Conservation (phyloP, 495 filamentous ascomycete genomes). For the Corynascus novoguineensis region DNA sequence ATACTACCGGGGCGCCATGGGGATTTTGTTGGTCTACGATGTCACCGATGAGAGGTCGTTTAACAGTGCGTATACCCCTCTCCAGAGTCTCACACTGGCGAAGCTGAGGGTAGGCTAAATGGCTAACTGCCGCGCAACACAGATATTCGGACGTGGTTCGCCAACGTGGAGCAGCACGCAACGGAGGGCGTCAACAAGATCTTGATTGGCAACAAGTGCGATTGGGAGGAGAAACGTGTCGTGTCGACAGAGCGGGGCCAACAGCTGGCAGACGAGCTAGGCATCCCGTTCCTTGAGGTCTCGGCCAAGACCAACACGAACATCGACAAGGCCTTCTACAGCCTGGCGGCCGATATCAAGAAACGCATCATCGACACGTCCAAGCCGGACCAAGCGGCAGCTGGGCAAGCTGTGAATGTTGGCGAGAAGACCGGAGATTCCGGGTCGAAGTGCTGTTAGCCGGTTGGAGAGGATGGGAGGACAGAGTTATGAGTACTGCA, state of each 20-base stretch:
- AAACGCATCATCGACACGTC: slow-evolving; percentile 85
- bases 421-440: slow-evolving; percentile 54
- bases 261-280: slow-evolving; percentile 87
- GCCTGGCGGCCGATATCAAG: slow-evolving; percentile 93
- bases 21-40: slow-evolving; percentile 95
- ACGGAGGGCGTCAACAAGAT: slow-evolving; percentile 99
- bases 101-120: no score
- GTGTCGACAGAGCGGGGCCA: slow-evolving; percentile 92
- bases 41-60: slow-evolving; percentile 97
- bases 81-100: no score
- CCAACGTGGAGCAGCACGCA: slow-evolving; percentile 97
- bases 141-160: slow-evolving; percentile 99
- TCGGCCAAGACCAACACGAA: slow-evolving; percentile 99
- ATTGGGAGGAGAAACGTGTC: slow-evolving; percentile 98
- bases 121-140: not conserved
- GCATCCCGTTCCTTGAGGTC: slow-evolving; percentile 97
- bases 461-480: not conserved
- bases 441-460: slow-evolving; percentile 81
- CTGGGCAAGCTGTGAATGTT: slow-evolving; percentile 61
- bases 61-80: slow-evolving; percentile 82
- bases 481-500: no score
- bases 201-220: slow-evolving; percentile 98
- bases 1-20: slow-evolving; percentile 98
- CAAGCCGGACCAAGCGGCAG: slow-evolving; percentile 64
- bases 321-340: slow-evolving; percentile 98